Evolutionary conservation across 208 protist species (phyloP).

Genomic region (Novymonas esmeraldas): DNA sequence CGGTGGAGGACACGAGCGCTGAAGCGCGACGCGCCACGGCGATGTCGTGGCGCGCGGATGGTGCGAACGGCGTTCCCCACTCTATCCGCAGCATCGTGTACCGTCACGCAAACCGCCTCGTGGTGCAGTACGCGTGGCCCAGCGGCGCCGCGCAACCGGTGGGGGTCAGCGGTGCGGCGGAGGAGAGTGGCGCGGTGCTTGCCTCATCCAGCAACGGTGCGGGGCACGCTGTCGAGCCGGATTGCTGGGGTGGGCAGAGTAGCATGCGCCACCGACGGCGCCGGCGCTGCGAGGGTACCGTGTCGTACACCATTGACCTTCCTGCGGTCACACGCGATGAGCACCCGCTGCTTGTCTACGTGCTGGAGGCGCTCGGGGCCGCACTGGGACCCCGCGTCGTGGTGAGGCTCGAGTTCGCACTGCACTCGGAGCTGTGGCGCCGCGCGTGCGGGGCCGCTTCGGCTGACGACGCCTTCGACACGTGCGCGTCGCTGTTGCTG

Average conservation of each 20-base stretch:
- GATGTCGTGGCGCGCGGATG: conserved; percentile 8
- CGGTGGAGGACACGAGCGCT: too few species aligned
- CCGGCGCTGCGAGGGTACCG: conserved; percentile 38
- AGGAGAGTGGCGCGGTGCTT: neutral
- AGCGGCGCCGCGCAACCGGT: conserved; percentile 10
- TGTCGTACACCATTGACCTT: conserved; percentile 35
- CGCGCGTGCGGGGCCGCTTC: neutral
- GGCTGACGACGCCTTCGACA: conserved; percentile 3
- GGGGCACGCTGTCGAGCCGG: neutral
- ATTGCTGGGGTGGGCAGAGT: neutral
- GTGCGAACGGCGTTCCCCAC: conserved; percentile 4
- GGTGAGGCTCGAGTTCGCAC: conserved; percentile 51
- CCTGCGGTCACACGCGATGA: conserved; percentile 38
- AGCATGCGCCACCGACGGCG: conserved; percentile 15
- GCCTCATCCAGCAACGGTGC: neutral
- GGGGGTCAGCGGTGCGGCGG: neutral
- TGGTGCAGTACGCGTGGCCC: conserved; percentile 33
- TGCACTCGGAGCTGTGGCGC: conserved; percentile 40
- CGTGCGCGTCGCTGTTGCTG: conserved; percentile 1
- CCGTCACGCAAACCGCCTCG: conserved; percentile 16
- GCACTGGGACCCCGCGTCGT: conserved; percentile 44
- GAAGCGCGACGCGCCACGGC: conserved; percentile 1
- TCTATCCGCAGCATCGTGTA: conserved; percentile 24
- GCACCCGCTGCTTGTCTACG: conserved; percentile 48
- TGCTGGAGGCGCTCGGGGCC: conserved; percentile 58